A percentile compares a stretch with the other conserved stretches of the same genome.
Conservation (phyloP, 768 basidiomycete genomes). For the Leccinellum albellum region DNA sequence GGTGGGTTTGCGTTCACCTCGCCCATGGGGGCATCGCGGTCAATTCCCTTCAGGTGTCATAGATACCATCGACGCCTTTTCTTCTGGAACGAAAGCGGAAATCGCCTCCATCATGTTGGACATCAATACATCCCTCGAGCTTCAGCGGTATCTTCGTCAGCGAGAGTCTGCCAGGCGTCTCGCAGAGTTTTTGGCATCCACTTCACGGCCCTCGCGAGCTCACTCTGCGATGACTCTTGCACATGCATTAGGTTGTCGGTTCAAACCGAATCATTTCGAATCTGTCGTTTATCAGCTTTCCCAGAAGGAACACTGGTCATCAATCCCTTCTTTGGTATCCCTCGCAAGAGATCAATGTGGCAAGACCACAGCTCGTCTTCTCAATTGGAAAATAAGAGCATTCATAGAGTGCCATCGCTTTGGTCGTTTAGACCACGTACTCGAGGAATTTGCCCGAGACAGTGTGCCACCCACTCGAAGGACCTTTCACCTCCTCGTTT, state of each 20-base stretch:
- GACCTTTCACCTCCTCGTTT: constrained; percentile 67
- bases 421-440: constrained; percentile 39
- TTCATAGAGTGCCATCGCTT: constrained; percentile 53
- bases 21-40: constrained; percentile 1
- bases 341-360: constrained; percentile 49
- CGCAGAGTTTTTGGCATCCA: constrained; percentile 33
- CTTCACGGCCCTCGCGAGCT: constrained; percentile 38
- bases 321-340: constrained; percentile 45
- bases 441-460: constrained; percentile 48
- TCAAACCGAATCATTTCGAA: constrained; percentile 59
- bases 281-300: constrained; percentile 49
- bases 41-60: constrained; percentile 25
- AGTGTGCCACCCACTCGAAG: constrained; percentile 49
- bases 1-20: background rate
- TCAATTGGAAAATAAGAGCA: constrained; percentile 70
- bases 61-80: constrained; percentile 24
- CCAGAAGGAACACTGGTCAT: constrained; percentile 44
- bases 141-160: constrained; percentile 29
- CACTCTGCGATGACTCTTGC: constrained; percentile 46
- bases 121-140: constrained; percentile 21
- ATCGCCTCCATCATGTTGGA: constrained; percentile 5
- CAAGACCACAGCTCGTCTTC: constrained; percentile 48
- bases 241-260: constrained; percentile 43
- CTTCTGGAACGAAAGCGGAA: constrained; percentile 14
- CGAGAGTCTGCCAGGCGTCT: constrained; percentile 31